Base-by-base conservation (phyloP, 805 yeast species). In the Scheffersomyces coipomensis region DNA sequence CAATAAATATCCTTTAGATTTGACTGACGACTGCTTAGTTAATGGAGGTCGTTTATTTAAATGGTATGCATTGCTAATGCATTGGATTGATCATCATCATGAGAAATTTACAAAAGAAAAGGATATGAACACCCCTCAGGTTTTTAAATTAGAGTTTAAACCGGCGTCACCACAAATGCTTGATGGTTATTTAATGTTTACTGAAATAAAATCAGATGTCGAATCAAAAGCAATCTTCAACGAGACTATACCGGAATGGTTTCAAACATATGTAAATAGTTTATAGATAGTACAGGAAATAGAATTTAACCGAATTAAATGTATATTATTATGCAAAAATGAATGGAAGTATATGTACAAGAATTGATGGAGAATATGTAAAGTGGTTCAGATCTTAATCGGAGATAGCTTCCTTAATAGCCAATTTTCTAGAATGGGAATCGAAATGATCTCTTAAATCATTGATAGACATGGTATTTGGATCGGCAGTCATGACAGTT, bases 341-440 rank as follows among this genome's bases (percentile, higher is more conserved):
- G 9, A 5, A 27, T 27, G 30, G 23, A 21, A 21, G 12, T 27
- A 27, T 27, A 13, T 27, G 27, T 24, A 24, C 27, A 24, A 24
- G 27, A 9, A 18, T 29, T 7, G 8, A 29, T 22, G 23, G 10
- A 19, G 8, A 21, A 33, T 5, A 33, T 12, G n/a, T n/a, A n/a
- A n/a, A n/a, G n/a, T n/a, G n/a, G n/a, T n/a, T n/a, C n/a, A 21
- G 18, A 29, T n/a, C 3, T 38, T 48, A 53, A 30, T 53, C 60
- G 9, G 52, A 35, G 37, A 86, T 79, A 44, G 84, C 83, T 44
- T 88, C 96, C 53, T 85, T 73, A 50, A 89, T 71, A 43, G 81
- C 81, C 51, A 90, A 65, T 52, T 79, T 76, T 62, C 96, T 79
- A 8, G 96, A 88, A 56, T 90, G 95, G 40, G 85, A 73, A 57